Percentiles rank a stretch among this genome's conserved stretches.
Evolutionary conservation across 2,329 filamentous ascomycete genomes (phyloP).

Genomic region (Sporothrix inflata): DNA sequence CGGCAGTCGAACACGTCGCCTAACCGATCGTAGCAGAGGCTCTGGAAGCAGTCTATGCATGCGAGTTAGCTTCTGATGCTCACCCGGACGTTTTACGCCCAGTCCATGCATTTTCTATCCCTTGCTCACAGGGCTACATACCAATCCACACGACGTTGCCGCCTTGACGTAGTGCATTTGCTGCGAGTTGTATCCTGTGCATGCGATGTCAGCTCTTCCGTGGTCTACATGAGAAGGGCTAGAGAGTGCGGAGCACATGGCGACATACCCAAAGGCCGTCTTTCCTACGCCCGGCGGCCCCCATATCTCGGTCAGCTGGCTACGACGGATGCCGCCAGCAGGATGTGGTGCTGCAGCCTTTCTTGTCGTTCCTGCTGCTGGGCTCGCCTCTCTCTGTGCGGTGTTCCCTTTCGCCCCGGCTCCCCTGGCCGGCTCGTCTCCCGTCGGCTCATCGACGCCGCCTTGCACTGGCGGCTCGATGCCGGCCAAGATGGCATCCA

Average conservation of each 20-base stretch:
- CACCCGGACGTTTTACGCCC: too few relatives aligned
- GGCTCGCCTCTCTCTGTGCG: neutral
- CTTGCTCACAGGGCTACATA: constrained; percentile 48
- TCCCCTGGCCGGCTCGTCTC: neutral
- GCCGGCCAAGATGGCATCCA: constrained; percentile 55
- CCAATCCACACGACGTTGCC: constrained; percentile 80
- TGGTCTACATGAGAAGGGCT: neutral
- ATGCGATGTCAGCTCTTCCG: neutral
- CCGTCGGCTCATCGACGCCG: neutral
- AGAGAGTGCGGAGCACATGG: neutral
- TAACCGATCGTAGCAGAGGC: constrained; percentile 46
- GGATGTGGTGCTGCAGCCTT: neutral
- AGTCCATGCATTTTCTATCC: too few relatives aligned
- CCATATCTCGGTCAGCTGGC: constrained; percentile 84
- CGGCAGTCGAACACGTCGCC: constrained; percentile 35
- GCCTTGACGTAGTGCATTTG: constrained; percentile 63
- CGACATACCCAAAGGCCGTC: constrained; percentile 74
- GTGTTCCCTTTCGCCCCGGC: neutral
- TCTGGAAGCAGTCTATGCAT: constrained; percentile 53
- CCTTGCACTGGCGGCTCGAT: constrained; percentile 28
- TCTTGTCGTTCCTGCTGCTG: neutral
- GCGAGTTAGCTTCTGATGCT: neutral
- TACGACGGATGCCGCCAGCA: constrained; percentile 67
- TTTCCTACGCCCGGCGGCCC: constrained; percentile 86
- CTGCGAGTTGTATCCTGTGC: constrained; percentile 59